Evolutionary conservation across 208 protist genomes (phyloP), one percentile per base, ranked within the genome.

Genomic region (Acanthamoeba triangularis): DNA sequence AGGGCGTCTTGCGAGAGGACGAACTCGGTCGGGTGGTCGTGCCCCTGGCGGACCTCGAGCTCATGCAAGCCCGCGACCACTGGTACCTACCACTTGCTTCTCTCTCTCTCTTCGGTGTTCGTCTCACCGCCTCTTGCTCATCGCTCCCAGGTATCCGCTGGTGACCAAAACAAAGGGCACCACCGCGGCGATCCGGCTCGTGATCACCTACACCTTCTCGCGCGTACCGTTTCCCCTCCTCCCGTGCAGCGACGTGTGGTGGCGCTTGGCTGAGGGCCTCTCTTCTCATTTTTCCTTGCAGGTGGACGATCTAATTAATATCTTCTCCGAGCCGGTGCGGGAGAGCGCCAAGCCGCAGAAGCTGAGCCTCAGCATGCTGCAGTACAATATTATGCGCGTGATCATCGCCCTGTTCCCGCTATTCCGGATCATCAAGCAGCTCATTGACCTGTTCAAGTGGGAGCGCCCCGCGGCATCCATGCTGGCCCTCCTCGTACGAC

Each of bases 301-400:
- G 87, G 56, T 93, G 56, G 87, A 93, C 61, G 90, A 94, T 65
- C 49, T 94, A 4, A 61, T 94, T 67, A 94, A 84, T 33, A 94
- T 94, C 11, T 94, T 94, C 72, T 94, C 90, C 8, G 63, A 49
- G 63, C 90, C 44, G n/a, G 72, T 61, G 7, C 44, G 28, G 16
- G 0, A 63, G 72, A 85, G 6, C 52, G 59, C 54, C 14, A 85
- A 10, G n/a, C 63, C 20, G 47, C 28, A 94, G 47, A 78, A 94
- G 56, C 69, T 94, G 33, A 94, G 72, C 16, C 41, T 94, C 44
- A 85, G 52, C 90, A 67, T 69, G 47, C 72, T 94, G 67, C 90
- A 94, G 69, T 94, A 94, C 54, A 94, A 94, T 35, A 44, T 94
- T 30, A 94, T 94, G 90, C 90, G 90, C 5, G 90, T 94, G n/a